Conservation (phyloP, 176 grass and related monocot species). For the Cenchrus americanus region DNA sequence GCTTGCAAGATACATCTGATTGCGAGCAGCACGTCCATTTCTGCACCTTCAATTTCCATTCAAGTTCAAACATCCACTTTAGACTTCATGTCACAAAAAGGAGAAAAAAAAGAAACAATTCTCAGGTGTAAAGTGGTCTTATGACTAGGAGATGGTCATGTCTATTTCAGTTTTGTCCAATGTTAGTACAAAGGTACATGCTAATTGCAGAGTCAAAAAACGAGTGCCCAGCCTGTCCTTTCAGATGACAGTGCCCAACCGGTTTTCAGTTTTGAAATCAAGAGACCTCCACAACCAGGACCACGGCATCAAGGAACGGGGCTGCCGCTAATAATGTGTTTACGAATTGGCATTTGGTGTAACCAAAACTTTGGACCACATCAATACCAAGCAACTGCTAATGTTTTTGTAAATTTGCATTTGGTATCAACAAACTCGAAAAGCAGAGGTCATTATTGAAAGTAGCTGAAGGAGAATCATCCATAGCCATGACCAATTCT, state of each 20-base stretch:
- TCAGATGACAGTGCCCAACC: not conserved
- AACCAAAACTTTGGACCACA: conserved; percentile 27
- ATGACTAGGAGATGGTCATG: not conserved
- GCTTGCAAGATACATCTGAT: not conserved
- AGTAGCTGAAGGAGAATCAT: conserved; percentile 12
- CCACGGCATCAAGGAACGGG: not conserved
- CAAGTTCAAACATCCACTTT: conserved; percentile 13
- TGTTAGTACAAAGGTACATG: not conserved
- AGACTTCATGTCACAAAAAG: not conserved
- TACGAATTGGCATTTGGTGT: conserved; percentile 35
- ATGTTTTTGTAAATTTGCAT: conserved; percentile 17
- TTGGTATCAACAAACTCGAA: conserved; percentile 16
- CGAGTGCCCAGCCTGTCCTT: conserved; percentile 1
- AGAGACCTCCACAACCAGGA: conserved; percentile 7
- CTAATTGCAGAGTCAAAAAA: not conserved
- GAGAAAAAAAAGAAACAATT: too few species aligned
- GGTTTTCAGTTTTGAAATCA: not conserved
- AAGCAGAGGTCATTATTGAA: not conserved
- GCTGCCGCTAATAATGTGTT: not conserved
- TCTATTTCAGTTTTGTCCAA: not conserved
- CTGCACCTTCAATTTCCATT: not conserved
- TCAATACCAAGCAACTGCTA: conserved; percentile 6
- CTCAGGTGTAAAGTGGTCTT: not conserved
- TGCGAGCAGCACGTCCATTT: not conserved
- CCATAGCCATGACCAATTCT: not conserved